Evolutionary conservation across 2,329 filamentous ascomycete genomes (phyloP), one percentile per base, ranked within the genome.

Genomic region (Talaromyces sp.): DNA sequence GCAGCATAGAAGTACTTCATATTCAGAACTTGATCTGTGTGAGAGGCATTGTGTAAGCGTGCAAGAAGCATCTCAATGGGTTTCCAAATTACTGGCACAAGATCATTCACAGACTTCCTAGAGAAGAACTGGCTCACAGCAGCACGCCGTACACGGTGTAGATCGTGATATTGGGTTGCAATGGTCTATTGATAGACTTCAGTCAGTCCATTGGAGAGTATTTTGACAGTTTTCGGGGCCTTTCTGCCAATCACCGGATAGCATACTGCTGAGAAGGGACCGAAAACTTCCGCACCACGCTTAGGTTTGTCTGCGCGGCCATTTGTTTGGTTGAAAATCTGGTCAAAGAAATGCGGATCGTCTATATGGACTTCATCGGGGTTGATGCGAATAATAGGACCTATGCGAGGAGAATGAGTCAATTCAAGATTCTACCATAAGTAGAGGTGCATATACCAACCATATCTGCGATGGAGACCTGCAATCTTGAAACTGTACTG

Each of bases 341-440:
- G 41, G 22, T 44, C 41, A 9, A 44, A 44, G 41, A 44, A 44
- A 44, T 44, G 13, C 0, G 41, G 41, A n/a, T 44, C 41, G n/a
- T 44, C n/a, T 22, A 44, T 44, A 44, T 44, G 41, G 9, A 44
- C n/a, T 30, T 44, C 41, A 44, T 44, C 41, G 11, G 41, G 41
- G 41, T 44, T 44, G 24, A 44, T 44, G 24, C 41, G 41, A 32
- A 44, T 44, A 8, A 44, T 14, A 27, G 41, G 41, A 3, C 41
- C 41, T 44, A 19, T 2, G n/a, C n/a, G n/a, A n/a, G n/a, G n/a
- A n/a, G n/a, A n/a, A n/a, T n/a, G n/a, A n/a, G n/a, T n/a, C n/a
- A n/a, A n/a, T n/a, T n/a, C n/a, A n/a, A n/a, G n/a, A n/a, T n/a
- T n/a, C n/a, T n/a, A n/a, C n/a, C n/a, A 44, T 3, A 20, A 19